Conservation (phyloP, 2,329 filamentous ascomycete genomes). For the Diaporthe velutina region DNA sequence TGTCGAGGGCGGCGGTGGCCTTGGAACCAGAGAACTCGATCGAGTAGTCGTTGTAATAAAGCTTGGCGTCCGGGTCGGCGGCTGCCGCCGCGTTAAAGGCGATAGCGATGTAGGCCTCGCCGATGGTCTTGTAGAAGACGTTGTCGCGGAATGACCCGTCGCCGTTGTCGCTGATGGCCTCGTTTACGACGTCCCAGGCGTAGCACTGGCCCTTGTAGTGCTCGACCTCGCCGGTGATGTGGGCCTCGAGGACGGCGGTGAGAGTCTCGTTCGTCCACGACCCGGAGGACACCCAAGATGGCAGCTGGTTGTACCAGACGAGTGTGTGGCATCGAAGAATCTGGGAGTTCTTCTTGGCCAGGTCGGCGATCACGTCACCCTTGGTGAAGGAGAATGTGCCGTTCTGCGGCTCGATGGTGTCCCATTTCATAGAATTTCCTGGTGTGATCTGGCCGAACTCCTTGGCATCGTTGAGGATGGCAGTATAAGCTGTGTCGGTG, state of each 20-base stretch:
- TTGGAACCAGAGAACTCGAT: constrained; percentile 67
- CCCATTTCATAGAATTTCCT: constrained; percentile 75
- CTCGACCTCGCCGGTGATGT: constrained; percentile 69
- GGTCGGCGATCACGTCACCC: constrained; percentile 66
- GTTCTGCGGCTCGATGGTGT: constrained; percentile 69
- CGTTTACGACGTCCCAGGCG: constrained; percentile 76
- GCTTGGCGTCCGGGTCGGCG: constrained; percentile 67
- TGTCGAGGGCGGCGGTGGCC: constrained; percentile 56
- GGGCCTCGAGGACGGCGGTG: constrained; percentile 64
- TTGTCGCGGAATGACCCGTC: constrained; percentile 65
- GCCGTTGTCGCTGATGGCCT: constrained; percentile 65
- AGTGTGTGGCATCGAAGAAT: constrained; percentile 73
- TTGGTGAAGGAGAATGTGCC: constrained; percentile 69
- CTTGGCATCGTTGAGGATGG: constrained; percentile 64
- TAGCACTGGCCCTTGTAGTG: constrained; percentile 73
- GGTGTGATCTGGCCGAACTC: constrained; percentile 77
- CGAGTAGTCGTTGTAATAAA: constrained; percentile 66
- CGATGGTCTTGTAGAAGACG: constrained; percentile 68
- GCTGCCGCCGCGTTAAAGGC: constrained; percentile 69
- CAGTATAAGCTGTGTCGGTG: constrained; percentile 66
- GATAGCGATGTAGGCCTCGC: constrained; percentile 67
- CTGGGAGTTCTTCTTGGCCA: constrained; percentile 62
- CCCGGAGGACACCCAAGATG: constrained; percentile 57
- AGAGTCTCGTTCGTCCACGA: constrained; percentile 72
- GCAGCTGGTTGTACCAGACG: constrained; percentile 66